Evolutionary conservation across 179 eudicot species (phyloP).

Genomic region (Monotropa hypopitys): DNA sequence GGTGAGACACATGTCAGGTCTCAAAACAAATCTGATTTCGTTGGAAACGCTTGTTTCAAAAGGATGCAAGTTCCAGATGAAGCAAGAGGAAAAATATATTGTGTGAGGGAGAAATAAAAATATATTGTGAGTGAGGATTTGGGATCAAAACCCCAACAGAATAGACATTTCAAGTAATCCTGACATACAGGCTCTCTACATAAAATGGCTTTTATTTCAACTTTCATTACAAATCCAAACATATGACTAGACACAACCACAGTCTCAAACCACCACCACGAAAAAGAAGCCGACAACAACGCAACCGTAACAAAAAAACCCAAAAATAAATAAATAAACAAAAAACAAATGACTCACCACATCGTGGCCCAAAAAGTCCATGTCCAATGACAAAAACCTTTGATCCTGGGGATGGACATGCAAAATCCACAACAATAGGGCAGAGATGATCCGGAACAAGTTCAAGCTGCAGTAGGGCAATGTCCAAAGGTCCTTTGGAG

Average conservation of each 20-base stretch:
- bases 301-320: not conserved
- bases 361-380: slow-evolving; percentile 88
- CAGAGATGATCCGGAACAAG: slow-evolving; percentile 45
- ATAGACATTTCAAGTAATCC: not conserved
- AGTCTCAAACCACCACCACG: too few species aligned
- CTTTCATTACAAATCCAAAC: not conserved
- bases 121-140: too few species aligned
- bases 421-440: slow-evolving; percentile 48
- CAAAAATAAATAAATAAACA: not conserved
- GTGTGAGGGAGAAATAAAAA: too few species aligned
- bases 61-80: too few species aligned
- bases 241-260: not conserved
- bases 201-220: not conserved
- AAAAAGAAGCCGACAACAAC: not conserved
- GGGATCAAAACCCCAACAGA: too few species aligned
- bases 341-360: slow-evolving; percentile 37
- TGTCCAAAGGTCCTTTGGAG: slow-evolving; percentile 76
- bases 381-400: slow-evolving; percentile 79
- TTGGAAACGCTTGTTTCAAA: not conserved
- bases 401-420: slow-evolving; percentile 66
- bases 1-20: too few species aligned
- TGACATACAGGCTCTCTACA: not conserved
- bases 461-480: slow-evolving; percentile 76
- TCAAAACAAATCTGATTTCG: not conserved
- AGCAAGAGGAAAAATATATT: too few species aligned